Evolutionary conservation across 306 rosid species (phyloP).

Genomic region (Vicia faba): DNA sequence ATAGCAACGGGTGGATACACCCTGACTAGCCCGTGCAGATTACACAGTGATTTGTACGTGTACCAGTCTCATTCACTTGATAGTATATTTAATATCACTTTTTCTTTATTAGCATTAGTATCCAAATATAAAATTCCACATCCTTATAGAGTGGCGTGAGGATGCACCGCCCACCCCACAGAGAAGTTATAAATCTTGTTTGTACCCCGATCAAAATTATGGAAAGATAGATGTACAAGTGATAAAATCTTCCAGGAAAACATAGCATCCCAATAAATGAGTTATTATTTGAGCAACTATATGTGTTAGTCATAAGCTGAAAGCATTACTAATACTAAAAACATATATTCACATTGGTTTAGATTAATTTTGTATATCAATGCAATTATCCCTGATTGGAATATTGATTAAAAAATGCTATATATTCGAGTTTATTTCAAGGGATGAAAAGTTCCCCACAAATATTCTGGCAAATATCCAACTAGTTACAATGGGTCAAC

Average conservation of each 20-base stretch:
- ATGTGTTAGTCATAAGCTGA: neutral
- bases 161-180: neutral
- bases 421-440: neutral
- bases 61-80: neutral
- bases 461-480: neutral
- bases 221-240: neutral
- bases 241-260: neutral
- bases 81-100: neutral
- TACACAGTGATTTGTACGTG: neutral
- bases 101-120: neutral
- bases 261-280: neutral
- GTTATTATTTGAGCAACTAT: neutral
- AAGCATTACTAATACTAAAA: neutral
- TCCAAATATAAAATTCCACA: neutral
- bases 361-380: too few relatives aligned
- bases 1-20: neutral
- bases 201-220: neutral
- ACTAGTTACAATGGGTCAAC: neutral
- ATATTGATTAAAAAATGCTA: neutral
- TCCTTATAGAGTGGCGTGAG: neutral
- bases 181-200: slow-evolving; percentile 4
- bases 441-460: neutral
- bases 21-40: neutral
- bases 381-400: neutral
- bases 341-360: neutral